Evolutionary conservation across 148 eudicot genomes (phyloP), one percentile per base, ranked within the genome.

Genomic region (Mesembryanthemum crystallinum): DNA sequence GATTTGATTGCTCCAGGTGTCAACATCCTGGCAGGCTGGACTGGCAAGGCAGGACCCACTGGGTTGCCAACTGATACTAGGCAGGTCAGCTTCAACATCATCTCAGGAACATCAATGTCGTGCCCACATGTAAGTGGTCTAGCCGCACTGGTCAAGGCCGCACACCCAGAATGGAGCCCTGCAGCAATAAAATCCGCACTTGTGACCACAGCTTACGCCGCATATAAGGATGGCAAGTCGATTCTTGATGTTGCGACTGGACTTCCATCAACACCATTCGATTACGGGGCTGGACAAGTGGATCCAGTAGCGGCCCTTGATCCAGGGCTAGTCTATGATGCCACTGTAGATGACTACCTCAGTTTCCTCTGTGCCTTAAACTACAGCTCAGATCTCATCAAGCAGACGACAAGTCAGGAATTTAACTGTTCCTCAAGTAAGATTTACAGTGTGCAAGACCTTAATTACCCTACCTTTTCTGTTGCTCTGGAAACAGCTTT

Each of bases 41-140:
- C 94, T 0, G 89, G 85, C 25, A 85, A 83, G 70, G 88, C 71
- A 10, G 94, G 94, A 4, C 98, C 98, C 3, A 85, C 87, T 0
- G 91, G 85, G 7, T 66, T 89, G 76, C 65, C 57, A n/a, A 78
- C 63, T 9, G 98, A 93, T 74, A 73, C 80, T 6, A 80, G 98
- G 54, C 83, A 78, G 37, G 93, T 88, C 66, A 83, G 72, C 74
- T 93, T 91, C 86, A 93, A 93, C 86, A 91, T 93, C 71, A 73
- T 89, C 47, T 93, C 98, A 0, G 98, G 98, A n/a, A 93, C 98
- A 32, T 93, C 98, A 0, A 93, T 93, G 98, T 88, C 96, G 11
- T 93, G 96, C 74, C 98, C 98, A 32, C 98, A 93, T 54, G 83
- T 91, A 51, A 91, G 92, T 30, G 98, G 98, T 39, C 69, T 93